Percentiles rank a stretch among this genome's conserved stretches.
phyloP scores from a whole-genome alignment of 1,139 yeast species.

The Petasospora rhodanensis region DNA sequence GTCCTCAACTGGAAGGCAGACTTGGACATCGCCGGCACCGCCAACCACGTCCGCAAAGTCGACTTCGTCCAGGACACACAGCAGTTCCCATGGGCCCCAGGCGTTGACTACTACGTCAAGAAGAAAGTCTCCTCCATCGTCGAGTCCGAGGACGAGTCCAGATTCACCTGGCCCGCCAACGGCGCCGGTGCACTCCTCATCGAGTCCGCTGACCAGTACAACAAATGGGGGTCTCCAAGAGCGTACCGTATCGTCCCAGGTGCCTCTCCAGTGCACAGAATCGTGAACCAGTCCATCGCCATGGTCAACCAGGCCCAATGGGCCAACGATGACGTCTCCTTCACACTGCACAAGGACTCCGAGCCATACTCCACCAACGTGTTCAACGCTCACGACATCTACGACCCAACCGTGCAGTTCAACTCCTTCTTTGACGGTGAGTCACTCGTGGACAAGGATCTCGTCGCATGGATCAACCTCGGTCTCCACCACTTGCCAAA shows the following conservation, averaged over 20 bases:
- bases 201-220: conserved; percentile 22
- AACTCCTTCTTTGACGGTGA: conserved; percentile 22
- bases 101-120: conserved; percentile 17
- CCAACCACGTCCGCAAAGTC: conserved; percentile 19
- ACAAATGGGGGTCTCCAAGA: conserved; percentile 25
- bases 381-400: conserved; percentile 21
- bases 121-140: conserved; percentile 12
- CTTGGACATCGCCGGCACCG: conserved; percentile 24
- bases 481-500: conserved; percentile 27
- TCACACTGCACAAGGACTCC: conserved; percentile 24
- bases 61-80: conserved; percentile 14
- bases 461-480: conserved; percentile 26
- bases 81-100: conserved; percentile 26
- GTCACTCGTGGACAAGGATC: conserved; percentile 22
- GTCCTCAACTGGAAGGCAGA: conserved; percentile 26
- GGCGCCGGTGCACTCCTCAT: conserved; percentile 24
- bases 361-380: conserved; percentile 22
- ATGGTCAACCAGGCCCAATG: conserved; percentile 23
- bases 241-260: conserved; percentile 24
- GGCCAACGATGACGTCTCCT: conserved; percentile 22
- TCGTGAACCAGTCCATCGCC: conserved; percentile 16
- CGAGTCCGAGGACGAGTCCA: conserved; percentile 15
- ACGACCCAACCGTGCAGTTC: conserved; percentile 22
- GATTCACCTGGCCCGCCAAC: conserved; percentile 20
- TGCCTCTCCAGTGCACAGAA: conserved; percentile 17